Percentiles rank a stretch among this genome's conserved stretches.
These are phyloP conservation scores for Vitis amurensis DNA, from an alignment of 164 flowering plant genomes.

Conservation along the genomic window DNA sequence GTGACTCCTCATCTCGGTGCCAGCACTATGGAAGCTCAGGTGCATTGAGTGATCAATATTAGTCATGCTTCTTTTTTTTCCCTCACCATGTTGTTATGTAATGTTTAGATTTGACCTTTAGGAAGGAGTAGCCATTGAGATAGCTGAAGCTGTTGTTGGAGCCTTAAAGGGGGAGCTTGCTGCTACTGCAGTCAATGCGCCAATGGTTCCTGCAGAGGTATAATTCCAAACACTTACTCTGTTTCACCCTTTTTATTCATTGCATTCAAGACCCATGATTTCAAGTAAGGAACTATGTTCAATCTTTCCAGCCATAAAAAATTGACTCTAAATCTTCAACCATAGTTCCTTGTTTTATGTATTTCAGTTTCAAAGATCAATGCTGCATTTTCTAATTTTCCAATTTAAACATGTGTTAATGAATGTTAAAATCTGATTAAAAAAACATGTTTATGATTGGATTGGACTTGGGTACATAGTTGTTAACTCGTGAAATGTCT, in stretches of 20 bases:
- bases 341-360: no score
- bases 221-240: background rate
- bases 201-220: constrained; percentile 87
- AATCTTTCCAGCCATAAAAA: no score
- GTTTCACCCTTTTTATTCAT: background rate
- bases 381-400: no score
- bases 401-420: no score
- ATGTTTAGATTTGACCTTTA: constrained; percentile 17
- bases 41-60: constrained; percentile 13
- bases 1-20: constrained; percentile 94
- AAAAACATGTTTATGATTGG: no score
- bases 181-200: constrained; percentile 69
- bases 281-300: no score
- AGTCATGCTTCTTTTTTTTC: background rate
- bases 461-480: no score
- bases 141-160: constrained; percentile 70
- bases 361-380: no score
- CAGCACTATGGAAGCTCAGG: constrained; percentile 89
- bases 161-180: constrained; percentile 67
- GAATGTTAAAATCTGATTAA: no score
- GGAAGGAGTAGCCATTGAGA: constrained; percentile 69
- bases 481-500: no score
- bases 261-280: background rate
- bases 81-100: background rate
- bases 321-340: no score